Evolutionary conservation across 495 filamentous ascomycete species (phyloP).

Genomic region (Aspergillus bertholletiae): DNA sequence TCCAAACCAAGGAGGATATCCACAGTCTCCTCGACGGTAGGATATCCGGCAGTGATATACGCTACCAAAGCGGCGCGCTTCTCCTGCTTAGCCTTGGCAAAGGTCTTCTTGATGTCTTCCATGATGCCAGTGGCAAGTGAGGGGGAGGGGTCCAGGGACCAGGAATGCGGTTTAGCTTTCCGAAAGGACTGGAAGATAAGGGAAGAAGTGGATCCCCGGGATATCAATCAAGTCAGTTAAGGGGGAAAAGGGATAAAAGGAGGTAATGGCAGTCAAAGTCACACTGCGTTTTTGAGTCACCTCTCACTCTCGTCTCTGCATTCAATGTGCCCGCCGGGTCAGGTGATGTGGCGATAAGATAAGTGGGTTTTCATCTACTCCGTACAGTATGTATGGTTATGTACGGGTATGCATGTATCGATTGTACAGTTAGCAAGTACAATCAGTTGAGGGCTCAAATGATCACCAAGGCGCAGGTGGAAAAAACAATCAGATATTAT

Average conservation of each 20-base stretch:
- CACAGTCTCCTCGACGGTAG: conserved; percentile 74
- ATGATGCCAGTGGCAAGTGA: conserved; percentile 34
- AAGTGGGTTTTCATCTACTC: neutral
- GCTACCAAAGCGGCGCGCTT: conserved; percentile 74
- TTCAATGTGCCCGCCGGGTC: conserved; percentile 6
- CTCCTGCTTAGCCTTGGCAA: conserved; percentile 78
- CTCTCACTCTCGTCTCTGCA: neutral
- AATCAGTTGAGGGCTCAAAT: too few relatives aligned
- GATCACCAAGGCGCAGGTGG: neutral
- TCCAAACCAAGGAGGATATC: conserved; percentile 86
- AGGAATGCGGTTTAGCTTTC: neutral
- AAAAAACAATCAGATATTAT: neutral
- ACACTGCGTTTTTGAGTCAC: neutral
- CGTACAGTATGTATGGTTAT: neutral
- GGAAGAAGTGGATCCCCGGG: neutral
- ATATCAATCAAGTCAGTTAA: neutral
- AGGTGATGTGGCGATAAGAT: conserved; percentile 28
- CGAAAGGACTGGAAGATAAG: neutral
- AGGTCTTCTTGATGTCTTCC: conserved; percentile 83
- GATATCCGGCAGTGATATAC: conserved; percentile 95
- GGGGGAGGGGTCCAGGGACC: conserved; percentile 8
- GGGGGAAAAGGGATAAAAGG: neutral
- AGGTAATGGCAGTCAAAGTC: neutral
- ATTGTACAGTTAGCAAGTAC: too few relatives aligned
- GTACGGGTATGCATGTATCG: neutral